Evolutionary conservation across 148 eudicot species (phyloP).

Genomic region (Cornus controversa): DNA sequence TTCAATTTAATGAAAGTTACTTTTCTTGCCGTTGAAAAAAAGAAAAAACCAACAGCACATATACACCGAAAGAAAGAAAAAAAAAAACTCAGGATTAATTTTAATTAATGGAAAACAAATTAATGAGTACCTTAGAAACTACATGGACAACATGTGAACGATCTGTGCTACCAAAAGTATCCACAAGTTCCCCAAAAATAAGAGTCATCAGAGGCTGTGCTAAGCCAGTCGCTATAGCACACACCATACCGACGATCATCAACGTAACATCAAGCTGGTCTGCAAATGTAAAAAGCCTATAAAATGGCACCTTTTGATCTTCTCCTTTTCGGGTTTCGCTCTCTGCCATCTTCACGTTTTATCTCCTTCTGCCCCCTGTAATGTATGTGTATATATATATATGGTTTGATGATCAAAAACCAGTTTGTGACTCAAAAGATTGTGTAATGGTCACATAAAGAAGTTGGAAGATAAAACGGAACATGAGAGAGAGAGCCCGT

Average conservation of each 20-base stretch:
- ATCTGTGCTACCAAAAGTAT: conserved; percentile 53
- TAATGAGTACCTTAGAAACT: conserved; percentile 60
- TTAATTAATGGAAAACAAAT: neutral
- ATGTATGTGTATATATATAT: too few species aligned
- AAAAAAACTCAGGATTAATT: neutral
- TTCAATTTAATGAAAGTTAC: too few species aligned
- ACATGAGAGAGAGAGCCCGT: too few species aligned
- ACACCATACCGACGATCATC: conserved; percentile 59
- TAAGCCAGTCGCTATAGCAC: conserved; percentile 53
- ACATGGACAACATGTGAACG: conserved; percentile 41
- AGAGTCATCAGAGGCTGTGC: conserved; percentile 74
- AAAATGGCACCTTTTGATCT: conserved; percentile 46
- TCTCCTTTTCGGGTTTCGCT: neutral
- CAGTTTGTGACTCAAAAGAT: too few species aligned
- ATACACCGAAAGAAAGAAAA: too few species aligned
- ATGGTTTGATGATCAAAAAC: too few species aligned
- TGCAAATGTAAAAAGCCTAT: conserved; percentile 50
- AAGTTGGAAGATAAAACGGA: too few species aligned
- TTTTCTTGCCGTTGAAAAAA: too few species aligned
- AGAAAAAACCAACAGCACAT: too few species aligned
- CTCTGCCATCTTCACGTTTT: neutral
- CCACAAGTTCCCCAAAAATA: conserved; percentile 53
- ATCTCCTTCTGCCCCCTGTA: too few species aligned
- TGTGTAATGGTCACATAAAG: too few species aligned
- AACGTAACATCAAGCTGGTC: conserved; percentile 47